Evolutionary conservation across 176 grass and related monocot species (phyloP), one percentile per base, ranked within the genome.

Genomic region (Carex cristatella): DNA sequence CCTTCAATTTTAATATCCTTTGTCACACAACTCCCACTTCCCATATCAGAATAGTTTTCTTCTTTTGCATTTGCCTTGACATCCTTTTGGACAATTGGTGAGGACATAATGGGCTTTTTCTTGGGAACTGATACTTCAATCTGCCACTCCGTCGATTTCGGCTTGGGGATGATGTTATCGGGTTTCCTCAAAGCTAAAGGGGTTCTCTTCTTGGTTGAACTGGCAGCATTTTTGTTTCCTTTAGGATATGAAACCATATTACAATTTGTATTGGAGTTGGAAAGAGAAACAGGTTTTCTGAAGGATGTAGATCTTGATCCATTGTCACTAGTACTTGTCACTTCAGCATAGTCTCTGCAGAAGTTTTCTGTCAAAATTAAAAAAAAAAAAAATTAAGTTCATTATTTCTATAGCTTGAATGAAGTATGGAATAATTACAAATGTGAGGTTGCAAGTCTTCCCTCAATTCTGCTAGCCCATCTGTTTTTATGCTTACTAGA

Each of bases 81-180:
- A 87, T 85, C 85, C 84, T 87, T 97, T 81, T 51, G 79, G 55
- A 79, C 85, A 86, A 88, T 84, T 78, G 44, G 31, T 55, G 85
- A 19, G 53, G 87, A 79, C 23, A 87, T 84, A 78, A 63, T 7
- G 2, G 27, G 70, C 65, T 83, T 88, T 81, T 86, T 83, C 85
- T 99, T 99, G 10, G 93, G 93, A 81, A 95, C 81, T 89, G 96
- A 88, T 88, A 95, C 90, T 83, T 99, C 91, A 86, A 95, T 88
- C 73, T 88, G 87, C 96, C 96, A 95, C 84, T 90, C 91, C 67
- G 69, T 90, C 54, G 85, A 65, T 38, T 92, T 95, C 60, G 75
- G 83, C 65, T 89, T 95, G 58, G 83, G 80, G 10, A 84, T 86
- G 83, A 71, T 90, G 79, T 69, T 81, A 58, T 87, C 79, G 73